These are phyloP conservation scores for Sanghuangporus baumii DNA, from an alignment of 1,284 basidiomycete genomes.

Conservation along the genomic window DNA sequence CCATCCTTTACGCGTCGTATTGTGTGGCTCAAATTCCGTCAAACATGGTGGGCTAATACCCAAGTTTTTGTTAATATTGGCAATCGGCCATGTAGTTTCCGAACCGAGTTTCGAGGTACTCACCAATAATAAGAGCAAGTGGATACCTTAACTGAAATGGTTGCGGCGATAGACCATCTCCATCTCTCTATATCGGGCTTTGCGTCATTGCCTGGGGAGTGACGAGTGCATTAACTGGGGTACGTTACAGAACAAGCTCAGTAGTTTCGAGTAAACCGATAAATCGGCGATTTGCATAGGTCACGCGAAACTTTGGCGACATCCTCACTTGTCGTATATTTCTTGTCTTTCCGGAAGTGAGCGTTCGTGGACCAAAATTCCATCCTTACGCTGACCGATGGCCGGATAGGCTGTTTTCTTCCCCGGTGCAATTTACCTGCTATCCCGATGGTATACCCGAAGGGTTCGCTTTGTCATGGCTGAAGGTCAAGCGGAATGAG, in stretches of 20 bases:
- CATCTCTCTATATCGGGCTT: constrained; percentile 23
- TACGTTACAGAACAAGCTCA: background rate
- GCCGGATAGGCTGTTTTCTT: constrained; percentile 17
- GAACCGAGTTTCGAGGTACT: constrained; percentile 46
- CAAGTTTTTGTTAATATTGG: constrained; percentile 8
- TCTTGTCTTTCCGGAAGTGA: constrained; percentile 23
- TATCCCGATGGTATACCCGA: constrained; percentile 22
- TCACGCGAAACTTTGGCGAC: constrained; percentile 23
- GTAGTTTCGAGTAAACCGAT: background rate
- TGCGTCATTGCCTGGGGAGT: constrained; percentile 25
- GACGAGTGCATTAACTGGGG: constrained; percentile 21
- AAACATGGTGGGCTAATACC: constrained; percentile 43
- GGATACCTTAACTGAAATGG: background rate
- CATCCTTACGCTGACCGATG: too few relatives aligned
- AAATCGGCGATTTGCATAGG: background rate
- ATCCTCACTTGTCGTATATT: constrained; percentile 23
- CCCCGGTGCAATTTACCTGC: constrained; percentile 21
- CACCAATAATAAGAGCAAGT: constrained; percentile 23
- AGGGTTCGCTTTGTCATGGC: constrained; percentile 13
- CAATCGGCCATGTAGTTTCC: constrained; percentile 34
- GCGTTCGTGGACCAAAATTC: background rate
- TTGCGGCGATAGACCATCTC: constrained; percentile 23
- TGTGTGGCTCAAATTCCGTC: constrained; percentile 59
- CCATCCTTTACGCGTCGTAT: constrained; percentile 55
- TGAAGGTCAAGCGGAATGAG: background rate